Conservation (phyloP, 192 early-diverging fungal genomes). For the Podila epicladia region DNA sequence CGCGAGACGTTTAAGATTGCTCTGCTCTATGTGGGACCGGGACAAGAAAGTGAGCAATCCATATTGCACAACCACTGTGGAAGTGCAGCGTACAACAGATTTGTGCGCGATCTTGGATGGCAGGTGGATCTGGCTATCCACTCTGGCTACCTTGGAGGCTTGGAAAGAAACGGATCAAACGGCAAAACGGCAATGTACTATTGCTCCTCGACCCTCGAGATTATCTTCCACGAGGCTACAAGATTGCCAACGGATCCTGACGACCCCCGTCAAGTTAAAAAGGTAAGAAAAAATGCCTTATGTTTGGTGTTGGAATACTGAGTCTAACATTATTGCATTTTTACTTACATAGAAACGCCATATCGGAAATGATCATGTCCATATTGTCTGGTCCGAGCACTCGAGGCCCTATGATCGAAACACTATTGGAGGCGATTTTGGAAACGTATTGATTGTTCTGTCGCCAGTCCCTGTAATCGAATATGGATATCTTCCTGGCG, state of each 20-base stretch:
- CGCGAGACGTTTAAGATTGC: slow-evolving; percentile 92
- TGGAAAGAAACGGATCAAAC: slow-evolving; percentile 83
- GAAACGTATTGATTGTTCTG: slow-evolving; percentile 93
- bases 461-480: slow-evolving; percentile 74
- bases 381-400: slow-evolving; percentile 98
- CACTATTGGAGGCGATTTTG: slow-evolving; percentile 98
- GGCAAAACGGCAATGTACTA: slow-evolving; percentile 85
- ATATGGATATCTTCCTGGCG: not conserved
- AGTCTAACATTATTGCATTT: slow-evolving; percentile 1
- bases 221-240: slow-evolving; percentile 92
- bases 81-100: slow-evolving; percentile 82
- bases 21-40: slow-evolving; percentile 89
- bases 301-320: not conserved
- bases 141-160: slow-evolving; percentile 86
- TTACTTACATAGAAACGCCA: slow-evolving; percentile 79
- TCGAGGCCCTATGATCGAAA: slow-evolving; percentile 82
- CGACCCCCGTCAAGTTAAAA: slow-evolving; percentile 90
- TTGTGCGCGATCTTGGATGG: slow-evolving; percentile 95
- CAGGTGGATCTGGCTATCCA: slow-evolving; percentile 87
- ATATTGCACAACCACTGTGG: slow-evolving; percentile 83
- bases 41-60: slow-evolving; percentile 89
- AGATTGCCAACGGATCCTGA: slow-evolving; percentile 84
- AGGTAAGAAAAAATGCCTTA: slow-evolving; percentile 64
- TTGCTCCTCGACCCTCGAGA: slow-evolving; percentile 83
- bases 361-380: slow-evolving; percentile 98